Conservation (phyloP, 768 basidiomycete species). For the Suillus lakei region DNA sequence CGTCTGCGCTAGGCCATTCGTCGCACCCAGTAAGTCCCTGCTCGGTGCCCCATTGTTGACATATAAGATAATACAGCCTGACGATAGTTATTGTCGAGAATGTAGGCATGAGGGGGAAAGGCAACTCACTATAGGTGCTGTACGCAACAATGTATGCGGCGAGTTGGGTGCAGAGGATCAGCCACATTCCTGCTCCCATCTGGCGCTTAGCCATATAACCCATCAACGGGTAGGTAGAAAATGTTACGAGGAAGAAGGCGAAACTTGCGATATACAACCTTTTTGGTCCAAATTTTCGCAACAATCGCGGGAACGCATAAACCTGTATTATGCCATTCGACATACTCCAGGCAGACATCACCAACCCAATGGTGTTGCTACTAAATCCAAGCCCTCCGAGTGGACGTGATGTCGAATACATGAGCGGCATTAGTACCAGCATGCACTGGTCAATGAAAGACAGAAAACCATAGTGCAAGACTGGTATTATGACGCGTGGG, state of each 20-base stretch:
- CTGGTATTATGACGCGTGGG: conserved; percentile 7
- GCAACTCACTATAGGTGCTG: conserved; percentile 8
- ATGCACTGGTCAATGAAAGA: conserved; percentile 17
- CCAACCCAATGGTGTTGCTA: conserved; percentile 14
- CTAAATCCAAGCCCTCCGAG: conserved; percentile 16
- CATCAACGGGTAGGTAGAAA: conserved; percentile 12
- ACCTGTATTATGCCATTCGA: conserved; percentile 13
- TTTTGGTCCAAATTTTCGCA: conserved; percentile 7
- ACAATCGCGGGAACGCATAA: conserved; percentile 12
- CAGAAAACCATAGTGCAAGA: conserved; percentile 14
- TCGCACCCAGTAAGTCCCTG: conserved; percentile 25
- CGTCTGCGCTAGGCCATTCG: conserved; percentile 36
- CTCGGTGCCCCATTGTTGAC: conserved; percentile 14
- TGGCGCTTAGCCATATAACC: conserved; percentile 11
- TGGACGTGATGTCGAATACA: conserved; percentile 16
- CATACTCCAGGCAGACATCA: conserved; percentile 8
- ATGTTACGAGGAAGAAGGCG: conserved; percentile 7
- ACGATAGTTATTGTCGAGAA: background rate
- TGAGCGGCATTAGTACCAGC: conserved; percentile 16
- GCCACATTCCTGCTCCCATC: conserved; percentile 13
- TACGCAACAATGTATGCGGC: conserved; percentile 6
- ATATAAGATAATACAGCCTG: conserved; percentile 15
- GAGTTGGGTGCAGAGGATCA: conserved; percentile 5
- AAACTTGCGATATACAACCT: conserved; percentile 11
- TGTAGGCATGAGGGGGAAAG: background rate